Evolutionary conservation across 2,329 filamentous ascomycete species (phyloP), one percentile per base, ranked within the genome.

Genomic region (Nakataea oryzae): DNA sequence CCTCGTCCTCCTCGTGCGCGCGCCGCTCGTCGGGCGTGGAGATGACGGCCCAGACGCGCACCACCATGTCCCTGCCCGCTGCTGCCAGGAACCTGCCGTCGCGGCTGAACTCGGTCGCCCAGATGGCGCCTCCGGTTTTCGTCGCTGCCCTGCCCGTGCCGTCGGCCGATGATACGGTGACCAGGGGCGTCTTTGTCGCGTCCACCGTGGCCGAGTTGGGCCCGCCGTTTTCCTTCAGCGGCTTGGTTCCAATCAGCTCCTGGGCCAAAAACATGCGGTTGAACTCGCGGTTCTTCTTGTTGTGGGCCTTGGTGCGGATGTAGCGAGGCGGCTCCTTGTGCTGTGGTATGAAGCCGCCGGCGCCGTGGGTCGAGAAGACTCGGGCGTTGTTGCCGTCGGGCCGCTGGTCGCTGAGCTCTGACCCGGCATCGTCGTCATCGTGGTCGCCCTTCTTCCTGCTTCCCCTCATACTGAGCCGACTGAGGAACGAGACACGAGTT

Each of bases 41-140:
- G 54, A 99, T 86, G 4, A 97, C 92, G 2, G 89, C 86, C 89
- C 93, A 99, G 21, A 97, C 85, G 24, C 93, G 84, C 13, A 99
- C 86, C 21, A 93, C 82, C 66, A 86, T 86, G 72, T 97, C 95
- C 67, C 93, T 90, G 4, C 95, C 95, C 13, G 90, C 95, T n/a
- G 91, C 91, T 7, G 95, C 95, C 24, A 99, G 79, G 72, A 93
- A 96, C 69, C 82, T 90, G 6, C 95, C 95, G 75, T 97, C 93
- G 64, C 88, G 88, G 70, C 93, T 97, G 70, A 97, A 97, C 69
- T 95, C 90, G 65, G 91, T 85, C 0, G 93, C 88, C 95, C 95
- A 99, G 41, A 96, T 87, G 0, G 95, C 92, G 64, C 89, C 83
- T 50, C 79, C 79, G 9, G 76, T 77, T 55, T 62, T 57, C 3